phyloP scores from a whole-genome alignment of 179 eudicot species.

The Patellifolia procumbens region DNA sequence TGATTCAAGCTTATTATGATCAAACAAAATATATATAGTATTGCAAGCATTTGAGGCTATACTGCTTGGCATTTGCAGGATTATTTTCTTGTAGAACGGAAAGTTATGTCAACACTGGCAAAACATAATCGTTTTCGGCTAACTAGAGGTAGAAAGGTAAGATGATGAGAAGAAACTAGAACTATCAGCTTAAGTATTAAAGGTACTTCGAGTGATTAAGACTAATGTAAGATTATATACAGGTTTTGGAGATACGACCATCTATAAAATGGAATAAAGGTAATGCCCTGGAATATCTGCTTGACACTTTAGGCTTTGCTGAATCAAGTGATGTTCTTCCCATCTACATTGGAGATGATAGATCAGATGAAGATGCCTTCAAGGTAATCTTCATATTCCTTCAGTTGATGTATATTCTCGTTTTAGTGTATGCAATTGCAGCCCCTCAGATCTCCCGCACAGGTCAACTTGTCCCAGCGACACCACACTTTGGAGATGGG shows the following conservation, averaged over 20 bases:
- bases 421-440: too few relatives aligned
- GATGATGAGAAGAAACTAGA: background rate
- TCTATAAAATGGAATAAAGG: constrained; percentile 94
- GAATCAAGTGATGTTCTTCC: constrained; percentile 59
- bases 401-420: background rate
- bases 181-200: background rate
- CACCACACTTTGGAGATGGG: too few relatives aligned
- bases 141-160: constrained; percentile 63
- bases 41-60: background rate
- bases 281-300: constrained; percentile 70
- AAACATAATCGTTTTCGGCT: constrained; percentile 53
- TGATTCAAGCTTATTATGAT: background rate
- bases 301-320: constrained; percentile 65
- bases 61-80: constrained; percentile 49
- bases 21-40: too few relatives aligned
- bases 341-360: constrained; percentile 82
- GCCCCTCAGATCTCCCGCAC: too few relatives aligned
- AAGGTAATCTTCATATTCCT: constrained; percentile 43
- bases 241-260: constrained; percentile 82
- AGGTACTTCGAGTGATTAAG: background rate
- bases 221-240: background rate
- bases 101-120: constrained; percentile 43
- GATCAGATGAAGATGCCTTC: constrained; percentile 92
- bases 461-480: too few relatives aligned
- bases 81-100: constrained; percentile 44